phyloP scores from a whole-genome alignment of 1,284 basidiomycete genomes.

The Puccinia triticina region DNA sequence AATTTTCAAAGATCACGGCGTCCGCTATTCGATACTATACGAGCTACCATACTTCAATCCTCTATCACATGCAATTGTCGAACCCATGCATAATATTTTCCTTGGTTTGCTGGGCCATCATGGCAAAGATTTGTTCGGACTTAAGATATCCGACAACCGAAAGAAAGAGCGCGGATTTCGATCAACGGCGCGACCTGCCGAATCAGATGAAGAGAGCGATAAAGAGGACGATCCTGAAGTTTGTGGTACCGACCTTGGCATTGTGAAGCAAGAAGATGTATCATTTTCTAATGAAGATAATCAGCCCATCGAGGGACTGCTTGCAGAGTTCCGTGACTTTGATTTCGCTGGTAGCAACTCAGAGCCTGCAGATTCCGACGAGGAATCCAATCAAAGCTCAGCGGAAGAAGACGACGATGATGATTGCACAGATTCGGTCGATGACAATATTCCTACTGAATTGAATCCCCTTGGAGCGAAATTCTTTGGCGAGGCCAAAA shows the following conservation, averaged over 20 bases:
- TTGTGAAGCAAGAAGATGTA: no score
- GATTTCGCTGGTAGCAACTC: no score
- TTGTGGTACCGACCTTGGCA: no score
- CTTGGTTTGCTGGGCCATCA: slow-evolving; percentile 35
- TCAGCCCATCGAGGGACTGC: no score
- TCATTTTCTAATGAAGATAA: no score
- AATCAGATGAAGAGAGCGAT: no score
- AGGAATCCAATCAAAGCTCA: no score
- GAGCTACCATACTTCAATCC: slow-evolving; percentile 38
- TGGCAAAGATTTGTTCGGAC: slow-evolving; percentile 4
- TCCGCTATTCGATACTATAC: slow-evolving; percentile 36
- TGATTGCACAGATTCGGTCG: no score
- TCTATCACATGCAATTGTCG: slow-evolving; percentile 1
- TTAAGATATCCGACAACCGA: slow-evolving; percentile 20
- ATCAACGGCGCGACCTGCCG: background rate
- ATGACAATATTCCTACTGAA: background rate
- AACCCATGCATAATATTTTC: slow-evolving; percentile 50
- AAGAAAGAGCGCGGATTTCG: background rate
- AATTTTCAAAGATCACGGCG: slow-evolving; percentile 28
- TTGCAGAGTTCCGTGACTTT: no score
- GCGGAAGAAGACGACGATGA: no score
- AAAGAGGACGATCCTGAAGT: no score
- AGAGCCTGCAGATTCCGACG: no score
- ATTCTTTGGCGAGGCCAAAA: background rate
- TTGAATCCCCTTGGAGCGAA: background rate